These are phyloP conservation scores for Cyberlindnera mycetangii DNA, from an alignment of 805 yeast species.

Conservation along the genomic window DNA sequence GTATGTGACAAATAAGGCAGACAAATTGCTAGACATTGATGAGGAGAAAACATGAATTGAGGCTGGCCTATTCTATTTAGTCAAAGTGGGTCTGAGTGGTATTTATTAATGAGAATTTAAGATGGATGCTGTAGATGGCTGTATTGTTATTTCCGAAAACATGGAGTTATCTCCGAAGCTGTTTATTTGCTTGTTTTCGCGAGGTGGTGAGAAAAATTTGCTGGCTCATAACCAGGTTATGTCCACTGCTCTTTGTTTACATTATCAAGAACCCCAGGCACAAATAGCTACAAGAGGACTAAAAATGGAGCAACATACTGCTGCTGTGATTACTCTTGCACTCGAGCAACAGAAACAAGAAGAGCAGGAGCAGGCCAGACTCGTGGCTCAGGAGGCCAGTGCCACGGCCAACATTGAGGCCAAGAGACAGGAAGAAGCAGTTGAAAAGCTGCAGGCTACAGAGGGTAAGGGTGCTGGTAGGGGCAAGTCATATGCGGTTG, in stretches of 20 bases:
- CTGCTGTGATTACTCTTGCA: constrained; percentile 26
- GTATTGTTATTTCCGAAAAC: background rate
- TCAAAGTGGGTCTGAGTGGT: too few relatives aligned
- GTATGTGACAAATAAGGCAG: constrained; percentile 3
- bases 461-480: constrained; percentile 54
- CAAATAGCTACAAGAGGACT: background rate
- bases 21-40: constrained; percentile 3
- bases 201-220: background rate
- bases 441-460: background rate
- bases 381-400: constrained; percentile 52
- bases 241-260: constrained; percentile 4
- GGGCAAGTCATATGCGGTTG: constrained; percentile 20
- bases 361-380: constrained; percentile 12
- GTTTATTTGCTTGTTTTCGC: background rate
- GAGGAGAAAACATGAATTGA: background rate
- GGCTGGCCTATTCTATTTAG: too few relatives aligned
- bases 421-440: background rate
- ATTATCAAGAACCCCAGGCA: background rate
- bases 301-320: constrained; percentile 8
- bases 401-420: background rate
- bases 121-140: too few relatives aligned
- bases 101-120: too few relatives aligned
- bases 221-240: constrained; percentile 18
- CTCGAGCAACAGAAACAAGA: constrained; percentile 40
- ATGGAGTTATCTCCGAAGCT: background rate